phyloP scores from a whole-genome alignment of 768 basidiomycete genomes.

The Coprinopsis sp. region DNA sequence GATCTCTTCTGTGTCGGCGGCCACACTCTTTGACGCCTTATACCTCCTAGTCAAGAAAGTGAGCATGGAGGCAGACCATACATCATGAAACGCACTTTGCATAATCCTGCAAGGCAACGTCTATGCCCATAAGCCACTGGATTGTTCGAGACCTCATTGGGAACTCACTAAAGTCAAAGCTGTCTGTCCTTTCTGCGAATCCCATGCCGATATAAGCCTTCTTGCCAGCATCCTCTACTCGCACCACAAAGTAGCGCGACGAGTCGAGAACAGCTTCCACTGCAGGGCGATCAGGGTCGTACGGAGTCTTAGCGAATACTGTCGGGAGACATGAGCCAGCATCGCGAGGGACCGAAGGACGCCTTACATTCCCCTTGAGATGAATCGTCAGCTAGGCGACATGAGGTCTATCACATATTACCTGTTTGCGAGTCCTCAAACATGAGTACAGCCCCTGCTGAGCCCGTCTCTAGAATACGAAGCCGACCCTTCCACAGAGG shows the following conservation, averaged over 20 bases:
- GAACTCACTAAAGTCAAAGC: slow-evolving; percentile 85
- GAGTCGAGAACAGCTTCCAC: slow-evolving; percentile 97
- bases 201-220: slow-evolving; percentile 95
- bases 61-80: slow-evolving; percentile 2
- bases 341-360: slow-evolving; percentile 2
- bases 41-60: slow-evolving; percentile 42
- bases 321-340: not conserved
- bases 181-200: slow-evolving; percentile 82
- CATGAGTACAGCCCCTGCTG: slow-evolving; percentile 58
- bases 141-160: not conserved
- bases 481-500: slow-evolving; percentile 92
- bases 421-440: slow-evolving; percentile 82
- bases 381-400: slow-evolving; percentile 1
- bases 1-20: slow-evolving; percentile 32
- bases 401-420: slow-evolving; percentile 25
- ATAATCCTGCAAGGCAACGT: slow-evolving; percentile 83
- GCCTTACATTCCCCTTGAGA: slow-evolving; percentile 58
- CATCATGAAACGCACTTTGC: slow-evolving; percentile 50
- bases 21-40: slow-evolving; percentile 58
- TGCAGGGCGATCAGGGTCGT: slow-evolving; percentile 70
- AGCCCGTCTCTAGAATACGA: slow-evolving; percentile 78
- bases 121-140: slow-evolving; percentile 29
- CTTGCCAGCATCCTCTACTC: slow-evolving; percentile 82
- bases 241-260: slow-evolving; percentile 89
- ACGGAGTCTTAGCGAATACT: slow-evolving; percentile 88